phyloP scores from a whole-genome alignment of 108 stramenopile species.

The Nitzschia sp. region DNA sequence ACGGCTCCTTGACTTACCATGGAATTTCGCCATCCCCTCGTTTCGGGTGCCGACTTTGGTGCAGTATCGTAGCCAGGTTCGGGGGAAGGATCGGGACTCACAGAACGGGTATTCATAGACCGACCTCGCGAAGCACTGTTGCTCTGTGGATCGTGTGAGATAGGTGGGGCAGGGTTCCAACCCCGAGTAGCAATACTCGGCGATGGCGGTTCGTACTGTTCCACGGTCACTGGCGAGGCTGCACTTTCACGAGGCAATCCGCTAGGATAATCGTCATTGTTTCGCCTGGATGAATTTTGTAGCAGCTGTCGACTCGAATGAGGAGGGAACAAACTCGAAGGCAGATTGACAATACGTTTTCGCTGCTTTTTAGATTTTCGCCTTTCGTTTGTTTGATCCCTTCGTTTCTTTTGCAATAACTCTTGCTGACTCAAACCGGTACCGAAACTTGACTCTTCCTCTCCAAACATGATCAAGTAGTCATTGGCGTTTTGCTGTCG shows the following conservation, averaged over 20 bases:
- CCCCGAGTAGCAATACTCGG: background rate
- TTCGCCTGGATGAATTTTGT: background rate
- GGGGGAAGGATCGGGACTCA: slow-evolving; percentile 12
- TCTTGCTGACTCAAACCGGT: slow-evolving; percentile 35
- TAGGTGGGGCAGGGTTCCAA: background rate
- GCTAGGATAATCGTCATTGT: background rate
- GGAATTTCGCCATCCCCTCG: slow-evolving; percentile 3
- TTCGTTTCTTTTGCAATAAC: slow-evolving; percentile 18
- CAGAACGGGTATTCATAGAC: background rate
- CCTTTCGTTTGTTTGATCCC: slow-evolving; percentile 13
- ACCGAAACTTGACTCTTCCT: slow-evolving; percentile 16
- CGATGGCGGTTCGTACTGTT: background rate
- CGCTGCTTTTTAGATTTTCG: slow-evolving; percentile 12
- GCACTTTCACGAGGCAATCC: background rate
- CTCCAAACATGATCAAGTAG: slow-evolving; percentile 31
- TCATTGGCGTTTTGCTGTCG: background rate
- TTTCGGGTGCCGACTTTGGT: no score
- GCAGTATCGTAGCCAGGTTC: background rate
- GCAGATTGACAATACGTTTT: slow-evolving; percentile 23
- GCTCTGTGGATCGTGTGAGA: background rate
- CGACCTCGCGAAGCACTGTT: background rate
- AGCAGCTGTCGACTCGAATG: slow-evolving; percentile 12
- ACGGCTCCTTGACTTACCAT: slow-evolving; percentile 17
- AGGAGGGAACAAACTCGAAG: slow-evolving; percentile 12
- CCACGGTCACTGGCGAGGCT: background rate